phyloP scores from a whole-genome alignment of 345 rosid genomes.

The Luvunga scandens region DNA sequence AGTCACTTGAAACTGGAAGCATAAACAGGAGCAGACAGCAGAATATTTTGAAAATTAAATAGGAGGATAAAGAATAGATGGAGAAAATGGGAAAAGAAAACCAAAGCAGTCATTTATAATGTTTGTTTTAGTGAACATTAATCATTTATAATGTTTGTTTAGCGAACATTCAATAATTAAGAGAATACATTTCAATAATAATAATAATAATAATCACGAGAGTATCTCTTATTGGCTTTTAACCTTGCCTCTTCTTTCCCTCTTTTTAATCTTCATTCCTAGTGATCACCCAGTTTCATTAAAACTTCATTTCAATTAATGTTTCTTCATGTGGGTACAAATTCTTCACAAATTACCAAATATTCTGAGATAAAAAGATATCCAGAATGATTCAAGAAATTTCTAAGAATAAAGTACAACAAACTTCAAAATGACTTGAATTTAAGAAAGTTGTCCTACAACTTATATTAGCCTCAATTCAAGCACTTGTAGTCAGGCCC shows the following conservation, averaged over 20 bases:
- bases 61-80: background rate
- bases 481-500: background rate
- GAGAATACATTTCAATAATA: too few relatives aligned
- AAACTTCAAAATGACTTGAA: background rate
- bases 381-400: background rate
- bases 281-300: background rate
- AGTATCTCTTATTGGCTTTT: background rate
- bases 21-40: background rate
- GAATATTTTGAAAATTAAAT: background rate
- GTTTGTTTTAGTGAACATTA: too few relatives aligned
- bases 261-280: background rate
- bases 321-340: background rate
- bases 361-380: background rate
- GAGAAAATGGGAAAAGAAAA: too few relatives aligned
- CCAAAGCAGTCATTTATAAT: background rate
- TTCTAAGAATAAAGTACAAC: background rate
- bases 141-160: background rate
- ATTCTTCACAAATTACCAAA: too few relatives aligned
- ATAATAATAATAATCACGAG: background rate
- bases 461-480: background rate
- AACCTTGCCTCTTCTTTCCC: too few relatives aligned
- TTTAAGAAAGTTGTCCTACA: background rate
- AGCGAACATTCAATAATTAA: background rate
- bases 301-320: background rate
- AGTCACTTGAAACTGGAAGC: background rate